phyloP scores from a whole-genome alignment of 495 filamentous ascomycete species.

The Lasiosphaeria hispida region DNA sequence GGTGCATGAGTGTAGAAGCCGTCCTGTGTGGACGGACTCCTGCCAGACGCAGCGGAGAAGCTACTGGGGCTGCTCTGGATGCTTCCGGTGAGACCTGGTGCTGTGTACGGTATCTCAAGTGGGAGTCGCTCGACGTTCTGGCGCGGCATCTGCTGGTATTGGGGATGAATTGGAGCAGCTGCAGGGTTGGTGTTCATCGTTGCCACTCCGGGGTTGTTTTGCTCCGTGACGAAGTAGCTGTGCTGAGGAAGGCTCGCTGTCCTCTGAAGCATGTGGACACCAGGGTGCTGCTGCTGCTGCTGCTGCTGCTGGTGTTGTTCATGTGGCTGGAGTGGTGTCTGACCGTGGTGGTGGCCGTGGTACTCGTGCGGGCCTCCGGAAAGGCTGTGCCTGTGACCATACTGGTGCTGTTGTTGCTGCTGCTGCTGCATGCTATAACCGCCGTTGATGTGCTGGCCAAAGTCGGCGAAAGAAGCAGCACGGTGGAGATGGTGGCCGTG shows the following conservation, averaged over 20 bases:
- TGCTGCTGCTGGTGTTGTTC: slow-evolving; percentile 21
- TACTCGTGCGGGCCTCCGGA: slow-evolving; percentile 39
- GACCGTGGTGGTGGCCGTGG: slow-evolving; percentile 20
- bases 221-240: slow-evolving; percentile 49
- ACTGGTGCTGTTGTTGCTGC: slow-evolving; percentile 44
- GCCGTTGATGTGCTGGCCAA: slow-evolving; percentile 41
- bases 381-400: slow-evolving; percentile 43
- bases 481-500: slow-evolving; percentile 38
- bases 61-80: slow-evolving; percentile 50
- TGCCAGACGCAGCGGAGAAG: slow-evolving; percentile 46
- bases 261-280: slow-evolving; percentile 37
- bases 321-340: slow-evolving; percentile 11
- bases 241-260: slow-evolving; percentile 43
- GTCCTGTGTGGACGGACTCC: slow-evolving; percentile 44
- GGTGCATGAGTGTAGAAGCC: slow-evolving; percentile 47
- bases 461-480: slow-evolving; percentile 44
- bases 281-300: slow-evolving; percentile 32
- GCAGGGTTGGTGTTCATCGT: slow-evolving; percentile 49
- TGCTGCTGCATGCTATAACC: slow-evolving; percentile 38
- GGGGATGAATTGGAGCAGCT: slow-evolving; percentile 24
- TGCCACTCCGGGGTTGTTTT: slow-evolving; percentile 50
- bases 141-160: slow-evolving; percentile 46
- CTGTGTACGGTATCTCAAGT: slow-evolving; percentile 44
- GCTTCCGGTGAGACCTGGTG: slow-evolving; percentile 33
- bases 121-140: slow-evolving; percentile 40